Percentiles rank a stretch among this genome's conserved stretches.
Evolutionary conservation across 441 rosid genomes (phyloP).

Genomic region (Populus tomentosa): DNA sequence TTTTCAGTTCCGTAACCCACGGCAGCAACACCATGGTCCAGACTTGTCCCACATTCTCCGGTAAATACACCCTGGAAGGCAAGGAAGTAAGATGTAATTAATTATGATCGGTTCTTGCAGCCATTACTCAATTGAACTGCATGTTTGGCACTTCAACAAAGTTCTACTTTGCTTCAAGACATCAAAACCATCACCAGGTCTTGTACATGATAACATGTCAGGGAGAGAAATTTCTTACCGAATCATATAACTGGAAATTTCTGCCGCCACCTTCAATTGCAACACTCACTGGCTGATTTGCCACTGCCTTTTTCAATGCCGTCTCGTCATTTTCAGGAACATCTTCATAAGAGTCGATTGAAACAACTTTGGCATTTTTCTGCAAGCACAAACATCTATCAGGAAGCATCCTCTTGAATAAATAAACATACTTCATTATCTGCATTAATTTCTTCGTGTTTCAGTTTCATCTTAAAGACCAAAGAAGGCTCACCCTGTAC

Average conservation of each 20-base stretch:
- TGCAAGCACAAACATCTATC: constrained; percentile 20
- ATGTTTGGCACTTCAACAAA: neutral
- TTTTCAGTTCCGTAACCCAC: constrained; percentile 84
- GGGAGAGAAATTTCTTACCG: constrained; percentile 36
- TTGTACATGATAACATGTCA: neutral
- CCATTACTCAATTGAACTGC: neutral
- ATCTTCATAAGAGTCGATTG: constrained; percentile 63
- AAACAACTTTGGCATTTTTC: constrained; percentile 80
- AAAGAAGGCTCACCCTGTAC: constrained; percentile 47
- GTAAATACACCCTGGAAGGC: constrained; percentile 61
- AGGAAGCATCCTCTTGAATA: neutral
- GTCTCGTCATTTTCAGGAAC: constrained; percentile 57
- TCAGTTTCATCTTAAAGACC: neutral
- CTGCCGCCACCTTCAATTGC: constrained; percentile 88
- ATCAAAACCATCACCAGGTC: neutral
- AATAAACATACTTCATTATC: neutral
- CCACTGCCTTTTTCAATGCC: constrained; percentile 66
- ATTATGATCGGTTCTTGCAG: no score
- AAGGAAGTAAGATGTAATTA: neutral
- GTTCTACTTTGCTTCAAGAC: neutral
- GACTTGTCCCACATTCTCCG: constrained; percentile 60
- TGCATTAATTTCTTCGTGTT: neutral
- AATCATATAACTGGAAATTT: constrained; percentile 60
- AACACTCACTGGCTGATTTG: constrained; percentile 69
- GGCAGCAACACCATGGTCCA: constrained; percentile 83